Base-by-base conservation (phyloP, 768 basidiomycete genomes). In the Podaxis sp. region DNA sequence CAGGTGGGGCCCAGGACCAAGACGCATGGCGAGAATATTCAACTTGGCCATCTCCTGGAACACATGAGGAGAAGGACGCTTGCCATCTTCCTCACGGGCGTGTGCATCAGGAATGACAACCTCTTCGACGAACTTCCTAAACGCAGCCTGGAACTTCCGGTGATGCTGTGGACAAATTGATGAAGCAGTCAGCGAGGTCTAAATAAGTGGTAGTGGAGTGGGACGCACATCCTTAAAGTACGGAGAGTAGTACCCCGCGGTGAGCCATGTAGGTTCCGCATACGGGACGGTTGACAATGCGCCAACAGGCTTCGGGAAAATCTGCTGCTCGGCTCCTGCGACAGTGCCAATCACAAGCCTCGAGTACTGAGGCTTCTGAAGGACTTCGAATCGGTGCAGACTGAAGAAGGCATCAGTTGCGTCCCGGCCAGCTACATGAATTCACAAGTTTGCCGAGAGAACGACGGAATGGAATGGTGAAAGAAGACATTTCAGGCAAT, bases 351-450 rank as follows among this genome's bases (percentile, higher is more conserved):
- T 86, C 61, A 85, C 81, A 11, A 95, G 80, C 3, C 91, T 85
- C 56, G 80, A 74, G 68, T 88, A 93, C 61, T 92, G 89, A 0
- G 92, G 88, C 66, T 82, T 86, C 63, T 81, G 75, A 56, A 98
- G 82, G 17, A 96, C 86, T 68, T 96, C 95, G 33, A 87, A 83
- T 17, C 93, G 84, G 72, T 98, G 96, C 44, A 98, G 85, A 57
- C 90, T 86, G 69, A 89, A 97, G 80, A 98, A 97, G 2, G 84
- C 82, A 36, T 93, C 89, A 0, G 94, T 96, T 1, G 88, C 89
- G 68, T 96, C 95, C 73, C 91, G 82, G 5, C 93, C 94, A 53
- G 92, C 93, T 88, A 6, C 81, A 64, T 69, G 72, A 63, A 57
- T 54, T 22, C 22, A 36, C 39, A 55, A 22, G 61, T 36, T 7